Evolutionary conservation across 1,284 basidiomycete genomes (phyloP), one percentile per base, ranked within the genome.

Genomic region (Ustilago esculenta): DNA sequence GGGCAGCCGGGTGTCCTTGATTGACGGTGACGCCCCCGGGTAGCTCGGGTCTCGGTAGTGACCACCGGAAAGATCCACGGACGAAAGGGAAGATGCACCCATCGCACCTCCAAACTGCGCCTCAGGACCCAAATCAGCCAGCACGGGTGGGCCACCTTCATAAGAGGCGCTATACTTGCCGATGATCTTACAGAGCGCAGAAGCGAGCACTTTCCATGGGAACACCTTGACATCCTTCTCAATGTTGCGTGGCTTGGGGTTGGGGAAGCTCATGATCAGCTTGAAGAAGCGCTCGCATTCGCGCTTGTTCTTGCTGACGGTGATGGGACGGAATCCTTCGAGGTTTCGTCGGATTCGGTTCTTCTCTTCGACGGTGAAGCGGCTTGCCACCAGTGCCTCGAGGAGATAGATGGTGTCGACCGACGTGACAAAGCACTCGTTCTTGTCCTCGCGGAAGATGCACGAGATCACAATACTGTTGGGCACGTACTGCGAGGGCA

Each of bases 221-320:
- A 98, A 98, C 2, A 97, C 93, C 84, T 98, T 98, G 81, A 98
- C 87, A 77, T 96, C 93, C 86, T 98, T 97, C 82, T 97, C 94
- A 65, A 98, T 98, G 82, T 95, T 94, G 48, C 95, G 86, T 5
- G 94, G 94, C 82, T 92, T 94, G 3, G 94, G 94, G 53, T 90
- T 88, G 0, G 92, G 91, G 79, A 96, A 95, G 54, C 91, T 88
- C 94, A 98, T 97, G 84, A 98, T 94, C 69, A 89, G 87, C 83
- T 91, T 89, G 86, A 97, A 98, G 84, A 97, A 93, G 21, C 86
- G 85, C 76, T 92, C 91, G 64, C 87, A 89, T 6, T 89, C 90
- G 54, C 67, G 57, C 76, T 92, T 90, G 79, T 88, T 88, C 84
- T 97, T 98, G 41, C 91, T 90, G 5, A 97, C 89, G 0, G 94